Conservation (phyloP, 345 rosid genomes). For the Raphanus raphanistrum region DNA sequence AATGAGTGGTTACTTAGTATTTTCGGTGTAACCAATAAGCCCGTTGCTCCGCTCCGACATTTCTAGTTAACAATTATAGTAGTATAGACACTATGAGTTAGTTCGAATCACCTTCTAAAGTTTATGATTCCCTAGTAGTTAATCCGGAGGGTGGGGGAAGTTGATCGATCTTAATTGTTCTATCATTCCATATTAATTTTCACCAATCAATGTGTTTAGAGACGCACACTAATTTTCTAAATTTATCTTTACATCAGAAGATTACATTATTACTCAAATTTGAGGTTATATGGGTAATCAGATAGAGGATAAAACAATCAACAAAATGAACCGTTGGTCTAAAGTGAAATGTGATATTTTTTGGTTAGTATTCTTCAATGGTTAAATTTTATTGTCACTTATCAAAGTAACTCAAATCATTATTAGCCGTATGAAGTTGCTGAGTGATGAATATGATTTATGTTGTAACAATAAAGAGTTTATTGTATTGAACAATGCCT, state of each 20-base stretch:
- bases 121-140: conserved; percentile 25
- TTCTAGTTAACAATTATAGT: conserved; percentile 8
- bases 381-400: background rate
- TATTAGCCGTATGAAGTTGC: background rate
- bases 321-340: too few species aligned
- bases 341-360: background rate
- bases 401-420: background rate
- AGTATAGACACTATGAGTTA: background rate
- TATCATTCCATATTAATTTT: background rate
- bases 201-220: background rate
- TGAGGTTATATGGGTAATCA: too few species aligned
- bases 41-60: conserved; percentile 5
- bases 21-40: conserved; percentile 25
- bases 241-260: too few species aligned
- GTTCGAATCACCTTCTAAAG: conserved; percentile 1
- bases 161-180: conserved; percentile 12
- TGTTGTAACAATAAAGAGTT: conserved; percentile 8
- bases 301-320: too few species aligned
- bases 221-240: background rate
- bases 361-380: background rate
- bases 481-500: background rate
- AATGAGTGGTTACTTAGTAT: conserved; percentile 26
- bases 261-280: too few species aligned
- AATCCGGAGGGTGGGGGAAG: background rate
- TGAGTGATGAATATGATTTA: background rate